Evolutionary conservation across 2,329 filamentous ascomycete genomes (phyloP).

Genomic region (Xylariaceae sp.): DNA sequence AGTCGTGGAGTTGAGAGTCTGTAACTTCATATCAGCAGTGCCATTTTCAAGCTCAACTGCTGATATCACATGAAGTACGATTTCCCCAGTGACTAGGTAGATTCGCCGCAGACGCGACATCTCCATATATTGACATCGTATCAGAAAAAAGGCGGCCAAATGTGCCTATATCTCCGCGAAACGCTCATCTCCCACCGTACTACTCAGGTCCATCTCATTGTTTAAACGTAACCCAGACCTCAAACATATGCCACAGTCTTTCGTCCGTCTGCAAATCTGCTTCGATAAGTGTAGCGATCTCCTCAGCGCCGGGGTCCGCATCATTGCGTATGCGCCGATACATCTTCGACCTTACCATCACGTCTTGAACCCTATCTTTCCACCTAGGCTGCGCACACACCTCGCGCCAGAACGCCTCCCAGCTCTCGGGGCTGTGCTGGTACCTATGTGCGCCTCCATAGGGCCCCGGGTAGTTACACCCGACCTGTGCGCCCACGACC

Average conservation of each 20-base stretch:
- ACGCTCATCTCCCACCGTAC: too few species aligned
- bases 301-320: conserved; percentile 6
- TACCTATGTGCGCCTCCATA: conserved; percentile 15
- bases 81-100: too few species aligned
- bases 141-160: too few species aligned
- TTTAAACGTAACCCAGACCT: conserved; percentile 25
- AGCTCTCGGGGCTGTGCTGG: conserved; percentile 20
- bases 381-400: conserved; percentile 18
- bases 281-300: conserved; percentile 8
- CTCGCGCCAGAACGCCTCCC: conserved; percentile 23
- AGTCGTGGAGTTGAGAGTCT: too few species aligned
- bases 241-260: conserved; percentile 22
- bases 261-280: conserved; percentile 1
- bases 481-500: conserved; percentile 26
- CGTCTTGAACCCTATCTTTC: conserved; percentile 15
- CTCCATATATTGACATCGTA: too few species aligned
- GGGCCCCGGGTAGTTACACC: conserved; percentile 9
- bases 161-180: too few species aligned
- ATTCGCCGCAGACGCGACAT: too few species aligned
- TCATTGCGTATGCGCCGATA: conserved; percentile 12
- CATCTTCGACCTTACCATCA: conserved; percentile 23
- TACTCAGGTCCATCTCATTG: too few species aligned
- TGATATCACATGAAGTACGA: too few species aligned
- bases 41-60: too few species aligned
- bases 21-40: too few species aligned